Evolutionary conservation across 2,329 filamentous ascomycete species (phyloP).

Genomic region (Aspergillus vadensis): DNA sequence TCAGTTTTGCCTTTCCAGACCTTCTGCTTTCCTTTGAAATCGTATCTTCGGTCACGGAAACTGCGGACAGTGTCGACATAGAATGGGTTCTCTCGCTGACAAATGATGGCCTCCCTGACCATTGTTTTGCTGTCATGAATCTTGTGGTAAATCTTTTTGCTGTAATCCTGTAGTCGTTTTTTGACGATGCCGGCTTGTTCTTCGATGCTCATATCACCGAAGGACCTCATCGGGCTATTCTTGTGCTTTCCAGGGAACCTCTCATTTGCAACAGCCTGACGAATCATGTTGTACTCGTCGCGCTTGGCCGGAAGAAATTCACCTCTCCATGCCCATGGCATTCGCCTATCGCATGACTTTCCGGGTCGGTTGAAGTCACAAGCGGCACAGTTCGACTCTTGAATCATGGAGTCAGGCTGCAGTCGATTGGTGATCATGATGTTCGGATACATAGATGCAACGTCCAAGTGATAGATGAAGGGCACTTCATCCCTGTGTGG

Average conservation of each 20-base stretch:
- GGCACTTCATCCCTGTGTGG: conserved; percentile 84
- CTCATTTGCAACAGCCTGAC: conserved; percentile 87
- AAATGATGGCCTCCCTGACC: conserved; percentile 94
- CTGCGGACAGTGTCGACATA: conserved; percentile 95
- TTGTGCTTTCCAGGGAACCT: conserved; percentile 79
- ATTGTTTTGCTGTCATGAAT: conserved; percentile 94
- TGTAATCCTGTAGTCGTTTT: conserved; percentile 88
- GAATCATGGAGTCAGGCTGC: conserved; percentile 98
- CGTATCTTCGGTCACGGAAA: conserved; percentile 95
- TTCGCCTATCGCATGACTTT: conserved; percentile 90
- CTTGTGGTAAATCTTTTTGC: conserved; percentile 99
- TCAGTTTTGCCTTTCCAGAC: conserved; percentile 98
- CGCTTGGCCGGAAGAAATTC: conserved; percentile 94
- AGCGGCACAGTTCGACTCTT: conserved; percentile 92
- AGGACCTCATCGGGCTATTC: conserved; percentile 69
- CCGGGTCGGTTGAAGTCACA: conserved; percentile 98
- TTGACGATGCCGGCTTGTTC: conserved; percentile 80
- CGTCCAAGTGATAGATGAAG: conserved; percentile 95
- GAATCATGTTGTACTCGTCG: conserved; percentile 99
- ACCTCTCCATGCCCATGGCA: conserved; percentile 98
- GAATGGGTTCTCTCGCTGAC: conserved; percentile 96
- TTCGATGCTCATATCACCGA: conserved; percentile 76
- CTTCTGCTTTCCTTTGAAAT: conserved; percentile 98
- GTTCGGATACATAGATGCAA: conserved; percentile 99
- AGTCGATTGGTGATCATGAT: conserved; percentile 99